Evolutionary conservation across 139 green algal species (phyloP), one percentile per base, ranked within the genome.

Genomic region (Volvox reticuliferus): DNA sequence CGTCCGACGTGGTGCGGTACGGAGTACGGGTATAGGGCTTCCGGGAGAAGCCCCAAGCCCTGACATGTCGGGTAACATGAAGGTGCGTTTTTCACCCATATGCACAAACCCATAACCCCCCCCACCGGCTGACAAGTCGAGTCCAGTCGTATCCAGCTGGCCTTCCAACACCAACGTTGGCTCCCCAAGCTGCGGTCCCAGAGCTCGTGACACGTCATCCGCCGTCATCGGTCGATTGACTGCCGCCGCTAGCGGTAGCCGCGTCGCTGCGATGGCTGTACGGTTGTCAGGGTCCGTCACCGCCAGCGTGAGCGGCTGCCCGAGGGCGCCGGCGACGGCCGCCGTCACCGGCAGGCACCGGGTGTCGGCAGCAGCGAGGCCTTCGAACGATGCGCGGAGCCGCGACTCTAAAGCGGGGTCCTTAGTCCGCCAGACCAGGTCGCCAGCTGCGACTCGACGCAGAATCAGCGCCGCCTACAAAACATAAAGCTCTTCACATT

Each of bases 361-460:
- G 62, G 68, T 63, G 0, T 75, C 87, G 17, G 90, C 79, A 21
- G 87, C 82, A 12, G 91, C 62, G 22, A 96, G 81, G 21, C 67
- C 79, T 1, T 97, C 93, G 77, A 86, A 94, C 14, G 79, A 93
- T 33, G 36, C 55, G 0, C 91, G 76, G 33, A 97, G 89, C 18
- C 91, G 91, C 12, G 83, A 82, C 90, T 96, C 94, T 33, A 97
- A 88, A 0, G 86, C 88, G 0, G 91, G 89, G 92, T 98, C 95
- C 77, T 92, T 93, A 37, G 79, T 98, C 65, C 93, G 89, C 96
- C 97, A 98, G 63, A 98, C 94, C 55, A 97, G 76, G 76, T 97
- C 85, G 6, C 96, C 95, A 0, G 87, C 37, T n/a, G 71, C 20
- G 37, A 90, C 50, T 50, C 73, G 73, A 1, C 73, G 86, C 20